Conservation (phyloP, 2,329 filamentous ascomycete genomes). For the Albifimbria verrucaria region DNA sequence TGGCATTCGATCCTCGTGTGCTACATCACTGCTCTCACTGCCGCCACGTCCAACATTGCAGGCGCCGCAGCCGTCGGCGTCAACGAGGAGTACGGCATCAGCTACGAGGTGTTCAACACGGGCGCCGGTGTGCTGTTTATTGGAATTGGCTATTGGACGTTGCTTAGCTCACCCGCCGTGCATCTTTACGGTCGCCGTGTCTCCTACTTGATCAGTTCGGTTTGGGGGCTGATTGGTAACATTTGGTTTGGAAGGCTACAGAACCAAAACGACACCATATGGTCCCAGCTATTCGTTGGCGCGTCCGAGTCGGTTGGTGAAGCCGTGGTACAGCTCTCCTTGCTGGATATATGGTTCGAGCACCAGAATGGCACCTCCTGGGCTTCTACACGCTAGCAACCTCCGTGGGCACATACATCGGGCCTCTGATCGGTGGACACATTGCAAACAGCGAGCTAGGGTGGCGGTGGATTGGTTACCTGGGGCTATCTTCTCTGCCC, state of each 20-base stretch:
- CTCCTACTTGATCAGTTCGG: constrained; percentile 50
- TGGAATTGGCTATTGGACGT: constrained; percentile 53
- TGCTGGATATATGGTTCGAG: constrained; percentile 56
- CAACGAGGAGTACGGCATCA: constrained; percentile 46
- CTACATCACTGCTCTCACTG: constrained; percentile 52
- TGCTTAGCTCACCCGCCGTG: constrained; percentile 49
- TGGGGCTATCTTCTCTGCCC: constrained; percentile 47
- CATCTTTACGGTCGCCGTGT: constrained; percentile 53
- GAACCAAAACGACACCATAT: constrained; percentile 43
- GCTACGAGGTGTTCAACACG: constrained; percentile 50
- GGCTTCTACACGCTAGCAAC: constrained; percentile 55
- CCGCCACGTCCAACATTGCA: constrained; percentile 54
- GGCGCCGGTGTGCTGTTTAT: constrained; percentile 55
- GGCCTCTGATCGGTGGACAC: constrained; percentile 50
- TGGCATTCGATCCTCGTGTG: constrained; percentile 50
- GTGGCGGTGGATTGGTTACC: constrained; percentile 55
- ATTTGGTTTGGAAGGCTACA: constrained; percentile 50
- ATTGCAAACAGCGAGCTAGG: constrained; percentile 42
- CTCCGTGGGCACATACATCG: constrained; percentile 53
- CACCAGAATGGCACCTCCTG: constrained; percentile 53
- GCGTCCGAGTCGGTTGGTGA: constrained; percentile 55
- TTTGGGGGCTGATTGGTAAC: constrained; percentile 45
- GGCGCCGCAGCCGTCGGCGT: constrained; percentile 49
- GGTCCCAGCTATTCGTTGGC: constrained; percentile 55
- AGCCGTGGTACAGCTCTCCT: constrained; percentile 53